Base-by-base conservation (phyloP, 169 alveolate species). In the Cryptosporidium meleagridis region DNA sequence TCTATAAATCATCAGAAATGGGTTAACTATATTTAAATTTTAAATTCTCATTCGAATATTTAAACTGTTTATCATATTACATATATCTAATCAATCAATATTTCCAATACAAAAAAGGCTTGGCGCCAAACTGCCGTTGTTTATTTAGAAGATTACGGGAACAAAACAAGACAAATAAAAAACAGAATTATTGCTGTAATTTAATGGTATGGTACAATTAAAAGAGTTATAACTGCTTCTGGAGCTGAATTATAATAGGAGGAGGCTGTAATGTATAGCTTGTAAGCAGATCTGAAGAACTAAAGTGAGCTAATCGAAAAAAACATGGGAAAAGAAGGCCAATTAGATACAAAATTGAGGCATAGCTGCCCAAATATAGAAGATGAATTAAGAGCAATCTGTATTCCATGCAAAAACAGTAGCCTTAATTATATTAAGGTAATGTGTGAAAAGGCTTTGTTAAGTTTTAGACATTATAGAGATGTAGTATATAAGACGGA, bases 321-420 rank as follows among this genome's bases (percentile, higher is more conserved):
- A n/a, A 55, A 16, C 29, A 55, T 55, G 67, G 67, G 67, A 55
- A 14, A 48, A 48, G 23, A 48, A 3, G 21, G 21, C 8, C 55
- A 48, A 48, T 3, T 10, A 1, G 39, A 45, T n/a, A 16, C 12
- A 31, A 58, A 37, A 58, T 6, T 53, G 8, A 73, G 35, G 65
- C 26, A n/a, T n/a, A 80, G 67, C 37, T 80, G 89, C 48, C 89
- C 89, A 80, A 62, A 80, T 59, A 62, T 80, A 44, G 89, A 80
- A 26, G 89, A 67, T 18, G 89, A 80, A 26, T 18, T 80, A n/a
- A 59, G 89, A 80, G 89, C 89, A 41, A 80, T 80, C 29, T 80
- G 80, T 65, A 65, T 12, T 5, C 80, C 89, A 41, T 62, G 89
- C 14, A 80, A 80, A 7, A 80, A 35, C 55, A 62, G 69, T n/a